phyloP scores from a whole-genome alignment of 2,329 filamentous ascomycete genomes.

The Curvularia verruculosa region DNA sequence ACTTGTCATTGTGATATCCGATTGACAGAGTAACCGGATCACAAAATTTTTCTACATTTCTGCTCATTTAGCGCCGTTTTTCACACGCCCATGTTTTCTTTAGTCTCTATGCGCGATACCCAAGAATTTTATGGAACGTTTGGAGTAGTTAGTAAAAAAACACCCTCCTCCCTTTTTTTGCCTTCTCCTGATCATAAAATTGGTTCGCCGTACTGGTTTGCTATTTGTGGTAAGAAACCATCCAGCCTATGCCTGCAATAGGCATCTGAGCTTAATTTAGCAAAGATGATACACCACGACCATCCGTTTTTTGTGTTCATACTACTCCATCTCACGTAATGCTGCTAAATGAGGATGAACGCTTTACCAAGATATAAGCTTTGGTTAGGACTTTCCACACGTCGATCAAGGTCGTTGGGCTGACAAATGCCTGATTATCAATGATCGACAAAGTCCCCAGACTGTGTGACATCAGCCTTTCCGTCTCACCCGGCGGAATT shows the following conservation, averaged over 20 bases:
- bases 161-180: neutral
- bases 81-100: neutral
- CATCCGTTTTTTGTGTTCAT: neutral
- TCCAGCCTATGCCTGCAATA: neutral
- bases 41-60: neutral
- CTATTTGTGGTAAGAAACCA: neutral
- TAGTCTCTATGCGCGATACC: slow-evolving; percentile 12
- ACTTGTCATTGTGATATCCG: neutral
- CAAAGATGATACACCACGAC: neutral
- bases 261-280: neutral
- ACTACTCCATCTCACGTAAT: neutral
- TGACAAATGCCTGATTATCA: neutral
- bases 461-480: neutral
- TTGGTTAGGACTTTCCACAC: neutral
- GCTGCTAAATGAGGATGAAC: neutral
- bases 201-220: neutral
- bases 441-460: neutral
- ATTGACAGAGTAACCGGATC: neutral
- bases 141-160: neutral
- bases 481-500: neutral
- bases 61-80: neutral
- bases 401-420: neutral
- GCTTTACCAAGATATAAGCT: neutral
- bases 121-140: slow-evolving; percentile 2
- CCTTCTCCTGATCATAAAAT: neutral